phyloP scores from a whole-genome alignment of 345 rosid species.

The Reutealis trisperma region DNA sequence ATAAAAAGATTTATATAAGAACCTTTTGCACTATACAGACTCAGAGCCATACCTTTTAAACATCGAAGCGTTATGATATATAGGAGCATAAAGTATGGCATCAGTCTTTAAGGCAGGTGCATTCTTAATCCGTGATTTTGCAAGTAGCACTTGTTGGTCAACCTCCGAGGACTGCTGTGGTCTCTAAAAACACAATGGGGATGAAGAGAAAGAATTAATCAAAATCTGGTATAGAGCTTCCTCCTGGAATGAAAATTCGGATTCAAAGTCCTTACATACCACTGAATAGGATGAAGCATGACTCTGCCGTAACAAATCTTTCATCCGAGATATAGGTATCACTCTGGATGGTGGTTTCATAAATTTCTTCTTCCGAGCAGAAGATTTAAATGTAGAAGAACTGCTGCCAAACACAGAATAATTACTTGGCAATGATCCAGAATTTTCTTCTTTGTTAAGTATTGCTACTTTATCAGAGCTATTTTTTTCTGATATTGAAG shows the following conservation, averaged over 20 bases:
- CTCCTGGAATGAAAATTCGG: conserved; percentile 12
- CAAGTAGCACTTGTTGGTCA: conserved; percentile 55
- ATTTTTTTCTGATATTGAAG: conserved; percentile 11
- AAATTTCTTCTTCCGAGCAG: conserved; percentile 28
- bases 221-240: conserved; percentile 7
- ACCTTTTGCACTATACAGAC: neutral
- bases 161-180: conserved; percentile 54
- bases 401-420: neutral
- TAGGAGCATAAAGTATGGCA: conserved; percentile 54
- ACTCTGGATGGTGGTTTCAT: conserved; percentile 36
- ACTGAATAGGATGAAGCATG: conserved; percentile 40
- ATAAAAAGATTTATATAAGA: neutral
- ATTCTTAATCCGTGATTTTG: conserved; percentile 65
- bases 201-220: conserved; percentile 5
- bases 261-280: conserved; percentile 42
- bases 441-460: neutral
- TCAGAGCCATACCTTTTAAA: conserved; percentile 56
- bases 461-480: conserved; percentile 23
- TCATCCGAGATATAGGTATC: conserved; percentile 64
- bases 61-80: conserved; percentile 69
- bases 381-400: neutral
- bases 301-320: conserved; percentile 49
- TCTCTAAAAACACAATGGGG: conserved; percentile 40
- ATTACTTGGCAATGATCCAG: neutral
- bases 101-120: conserved; percentile 49